Conservation (phyloP, 2,329 filamentous ascomycete species). For the Microdochium nivale region DNA sequence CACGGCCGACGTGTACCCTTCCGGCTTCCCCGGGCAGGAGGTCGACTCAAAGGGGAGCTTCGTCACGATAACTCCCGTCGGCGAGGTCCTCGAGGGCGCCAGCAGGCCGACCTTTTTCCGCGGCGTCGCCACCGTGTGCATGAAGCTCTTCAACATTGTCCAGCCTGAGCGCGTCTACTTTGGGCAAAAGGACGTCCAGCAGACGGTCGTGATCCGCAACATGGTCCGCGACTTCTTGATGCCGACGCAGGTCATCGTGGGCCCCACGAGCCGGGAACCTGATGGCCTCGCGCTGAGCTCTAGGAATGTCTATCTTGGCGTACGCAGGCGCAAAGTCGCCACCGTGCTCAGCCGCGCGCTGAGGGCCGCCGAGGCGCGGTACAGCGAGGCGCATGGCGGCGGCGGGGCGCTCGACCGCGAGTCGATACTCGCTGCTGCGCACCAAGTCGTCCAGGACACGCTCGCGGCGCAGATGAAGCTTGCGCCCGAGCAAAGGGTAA, state of each 20-base stretch:
- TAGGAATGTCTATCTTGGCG: conserved; percentile 85
- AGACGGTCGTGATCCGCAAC: conserved; percentile 80
- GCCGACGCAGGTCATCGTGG: conserved; percentile 64
- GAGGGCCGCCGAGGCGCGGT: conserved; percentile 59
- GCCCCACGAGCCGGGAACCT: conserved; percentile 63
- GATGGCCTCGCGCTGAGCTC: conserved; percentile 90
- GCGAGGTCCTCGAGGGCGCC: conserved; percentile 71
- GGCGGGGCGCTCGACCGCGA: conserved; percentile 46
- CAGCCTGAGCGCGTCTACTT: conserved; percentile 77
- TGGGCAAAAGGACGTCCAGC: conserved; percentile 96
- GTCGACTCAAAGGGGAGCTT: conserved; percentile 77
- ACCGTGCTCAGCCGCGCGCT: conserved; percentile 65
- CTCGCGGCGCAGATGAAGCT: conserved; percentile 55
- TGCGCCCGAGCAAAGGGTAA: conserved; percentile 50
- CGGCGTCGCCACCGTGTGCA: conserved; percentile 91
- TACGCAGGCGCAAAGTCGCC: conserved; percentile 61
- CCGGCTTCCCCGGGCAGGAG: conserved; percentile 63
- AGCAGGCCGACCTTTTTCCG: conserved; percentile 91
- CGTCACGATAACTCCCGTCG: conserved; percentile 81
- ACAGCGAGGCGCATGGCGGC: conserved; percentile 42
- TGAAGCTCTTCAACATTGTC: conserved; percentile 84
- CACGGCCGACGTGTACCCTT: conserved; percentile 81
- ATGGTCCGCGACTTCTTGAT: conserved; percentile 86
- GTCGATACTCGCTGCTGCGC: conserved; percentile 65
- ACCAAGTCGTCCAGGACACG: conserved; percentile 45